Base-by-base conservation (phyloP, 2,329 filamentous ascomycete genomes). In the Curvularia hawaiiensis region DNA sequence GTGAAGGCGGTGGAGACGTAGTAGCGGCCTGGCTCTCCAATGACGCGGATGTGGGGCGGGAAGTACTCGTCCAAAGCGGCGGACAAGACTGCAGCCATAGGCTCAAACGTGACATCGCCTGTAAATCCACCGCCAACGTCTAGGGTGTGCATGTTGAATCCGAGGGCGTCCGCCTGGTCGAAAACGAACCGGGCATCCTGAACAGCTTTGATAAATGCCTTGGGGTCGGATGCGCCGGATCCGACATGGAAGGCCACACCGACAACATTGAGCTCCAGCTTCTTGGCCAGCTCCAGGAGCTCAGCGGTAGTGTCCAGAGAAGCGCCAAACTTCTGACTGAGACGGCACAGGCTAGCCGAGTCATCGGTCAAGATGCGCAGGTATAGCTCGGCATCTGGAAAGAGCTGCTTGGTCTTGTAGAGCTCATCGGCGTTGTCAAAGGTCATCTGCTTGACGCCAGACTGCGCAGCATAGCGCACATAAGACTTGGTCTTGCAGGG, bases 401-500 rank as follows among this genome's bases (percentile, higher is more conserved):
- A 97, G 69, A 95, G 86, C 78, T 92, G 90, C 79, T 96, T 95
- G 78, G 96, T 94, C 85, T 99, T 99, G 86, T 94, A 92, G 51
- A 99, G 86, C 84, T 99, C 95, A 77, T 99, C 95, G 75, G 90
- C 87, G 71, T 99, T 99, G 85, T 99, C 95, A 75, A 99, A 98
- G 2, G 95, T 99, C 94, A 99, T 98, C 83, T 97, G 91, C 81
- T 90, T 94, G 75, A 99, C 95, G 67, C 90, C 90, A 66, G 88
- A 83, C 74, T 87, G 85, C 72, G 90, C 88, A 64, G 96, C 95
- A 73, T 93, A 96, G 74, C 93, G 92, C 62, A 99, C 85, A 78
- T 97, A 98, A 47, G 94, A 97, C 82, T 95, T 96, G 72, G 95
- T 99, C 88, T 99, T 99, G 90, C 95, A 98, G 54, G 95, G 95